Evolutionary conservation across 1,139 yeast genomes (phyloP), one percentile per base, ranked within the genome.

Genomic region (Saccharomycopsis hybrid): DNA sequence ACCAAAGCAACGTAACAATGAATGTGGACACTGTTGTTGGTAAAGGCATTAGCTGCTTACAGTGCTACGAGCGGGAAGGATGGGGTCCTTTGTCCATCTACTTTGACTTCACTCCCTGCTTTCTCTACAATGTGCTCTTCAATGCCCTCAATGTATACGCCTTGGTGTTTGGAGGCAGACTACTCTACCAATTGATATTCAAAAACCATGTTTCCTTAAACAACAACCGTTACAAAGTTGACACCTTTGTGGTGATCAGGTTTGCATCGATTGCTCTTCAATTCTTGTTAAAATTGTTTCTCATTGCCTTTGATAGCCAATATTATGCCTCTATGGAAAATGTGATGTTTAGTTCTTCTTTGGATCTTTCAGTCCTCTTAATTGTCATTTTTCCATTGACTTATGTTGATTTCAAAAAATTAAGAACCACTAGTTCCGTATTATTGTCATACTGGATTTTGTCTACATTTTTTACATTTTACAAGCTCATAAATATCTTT

Each of bases 81-180:
- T 85, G 89, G 82, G 85, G 86, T 1, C 87, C 94, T 0, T 65
- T 85, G 8, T 85, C 73, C 49, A 72, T 41, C 5, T 78, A 78
- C 58, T 78, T 78, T 46, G 95, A 85, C 60, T 74, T 88, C 52
- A 80, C 96, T 0, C 85, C 92, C 2, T 90, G 97, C 61, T 82
- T 90, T 60, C 71, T 84, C 41, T 87, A 85, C 59, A 97, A 96
- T 37, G 69, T 75, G 0, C 62, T 87, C 5, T 68, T 78, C 55
- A 76, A 79, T 37, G 49, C 72, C 1, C 66, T 81, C 1, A 78
- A 84, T 2, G 25, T 75, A 8, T 66, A 79, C 38, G 70, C 85
- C 66, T 60, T 89, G 2, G 41, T 78, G 0, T 67, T 75, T 43
- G 94, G 95, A 1, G 18, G 64, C 1, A 62, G 63, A 52, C 80